These are phyloP conservation scores for Tephrocybe sp. DNA, from an alignment of 768 basidiomycete species.

Conservation along the genomic window DNA sequence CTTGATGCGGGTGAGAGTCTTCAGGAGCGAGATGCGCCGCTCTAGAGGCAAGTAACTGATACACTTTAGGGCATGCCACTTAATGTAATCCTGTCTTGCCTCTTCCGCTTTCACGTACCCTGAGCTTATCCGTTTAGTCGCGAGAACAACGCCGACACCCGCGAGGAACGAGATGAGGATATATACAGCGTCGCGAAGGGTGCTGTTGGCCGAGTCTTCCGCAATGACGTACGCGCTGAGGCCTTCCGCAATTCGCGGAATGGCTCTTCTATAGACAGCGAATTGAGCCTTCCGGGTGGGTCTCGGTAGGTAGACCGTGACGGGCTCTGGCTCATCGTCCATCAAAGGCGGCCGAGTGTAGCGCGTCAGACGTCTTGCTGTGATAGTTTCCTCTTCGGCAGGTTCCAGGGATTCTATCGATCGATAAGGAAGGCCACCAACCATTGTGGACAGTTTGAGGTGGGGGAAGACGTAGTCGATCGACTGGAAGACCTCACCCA, in stretches of 20 bases:
- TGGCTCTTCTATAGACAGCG: no score
- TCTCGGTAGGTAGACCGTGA: not conserved
- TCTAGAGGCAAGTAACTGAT: not conserved
- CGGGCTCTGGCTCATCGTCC: not conserved
- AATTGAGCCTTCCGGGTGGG: not conserved
- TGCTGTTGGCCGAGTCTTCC: not conserved
- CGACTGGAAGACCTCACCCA: slow-evolving; percentile 7
- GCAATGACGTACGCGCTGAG: slow-evolving; percentile 1
- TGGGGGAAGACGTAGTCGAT: slow-evolving; percentile 2
- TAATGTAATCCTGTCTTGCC: slow-evolving; percentile 2
- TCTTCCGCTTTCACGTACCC: slow-evolving; percentile 1
- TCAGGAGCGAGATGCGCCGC: not conserved
- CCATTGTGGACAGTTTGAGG: slow-evolving; percentile 4
- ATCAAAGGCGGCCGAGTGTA: slow-evolving; percentile 1
- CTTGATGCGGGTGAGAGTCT: not conserved
- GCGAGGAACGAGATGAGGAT: not conserved
- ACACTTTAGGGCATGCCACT: not conserved
- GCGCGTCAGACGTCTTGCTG: not conserved
- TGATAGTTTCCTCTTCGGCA: not conserved
- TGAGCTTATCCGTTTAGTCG: not conserved
- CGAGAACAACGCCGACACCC: slow-evolving; percentile 2
- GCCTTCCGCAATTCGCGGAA: not conserved
- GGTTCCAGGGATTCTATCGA: not conserved
- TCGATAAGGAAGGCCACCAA: not conserved
- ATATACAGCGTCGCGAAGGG: not conserved